Conservation (phyloP, 176 grass and related monocot genomes). For the Stipa capillata region DNA sequence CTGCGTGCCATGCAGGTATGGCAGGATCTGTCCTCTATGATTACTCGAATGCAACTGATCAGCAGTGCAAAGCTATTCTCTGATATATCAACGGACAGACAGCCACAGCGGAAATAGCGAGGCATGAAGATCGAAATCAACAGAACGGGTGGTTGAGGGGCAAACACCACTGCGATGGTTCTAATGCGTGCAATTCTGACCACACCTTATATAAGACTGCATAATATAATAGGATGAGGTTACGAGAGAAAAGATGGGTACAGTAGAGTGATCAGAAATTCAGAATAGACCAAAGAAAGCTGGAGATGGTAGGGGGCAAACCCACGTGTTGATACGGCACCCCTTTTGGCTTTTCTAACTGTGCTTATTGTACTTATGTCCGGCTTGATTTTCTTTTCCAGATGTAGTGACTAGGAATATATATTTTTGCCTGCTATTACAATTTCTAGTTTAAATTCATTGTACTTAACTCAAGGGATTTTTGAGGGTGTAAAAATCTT, state of each 20-base stretch:
- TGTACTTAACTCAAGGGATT: neutral
- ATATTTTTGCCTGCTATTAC: neutral
- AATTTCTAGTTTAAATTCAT: neutral
- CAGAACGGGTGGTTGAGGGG: slow-evolving; percentile 10
- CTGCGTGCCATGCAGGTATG: no score
- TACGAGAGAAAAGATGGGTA: neutral
- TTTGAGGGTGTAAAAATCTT: no score
- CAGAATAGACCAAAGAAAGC: neutral
- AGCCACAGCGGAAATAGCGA: neutral
- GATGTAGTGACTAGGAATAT: neutral
- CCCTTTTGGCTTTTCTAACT: neutral
- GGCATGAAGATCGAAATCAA: neutral
- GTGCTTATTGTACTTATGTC: neutral
- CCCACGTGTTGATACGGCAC: neutral
- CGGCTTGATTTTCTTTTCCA: neutral
- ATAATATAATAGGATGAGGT: neutral
- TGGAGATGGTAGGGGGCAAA: slow-evolving; percentile 10
- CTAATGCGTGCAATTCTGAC: neutral
- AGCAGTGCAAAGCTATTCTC: neutral
- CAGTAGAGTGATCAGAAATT: neutral
- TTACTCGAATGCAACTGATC: neutral
- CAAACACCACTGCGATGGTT: slow-evolving; percentile 16
- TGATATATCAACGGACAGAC: slow-evolving; percentile 6
- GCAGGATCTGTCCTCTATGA: no score
- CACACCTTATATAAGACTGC: slow-evolving; percentile 4